phyloP scores from a whole-genome alignment of 345 rosid species.

The Brassica napus region Da-Ae NC_063434.1:19590501-19591000 shows the following conservation, averaged over 20 bases:
- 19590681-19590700: not conserved
- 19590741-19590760: not conserved
- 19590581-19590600: slow-evolving; percentile 29
- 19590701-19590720: not conserved
- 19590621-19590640: slow-evolving; percentile 29
- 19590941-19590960: not conserved
- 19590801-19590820: slow-evolving; percentile 9
- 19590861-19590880: not conserved
- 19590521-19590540: slow-evolving; percentile 11
- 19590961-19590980: not conserved
- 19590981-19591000: not conserved
- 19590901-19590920: not conserved
- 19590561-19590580: slow-evolving; percentile 21
- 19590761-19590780: not conserved
- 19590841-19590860: not conserved
- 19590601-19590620: slow-evolving; percentile 36
- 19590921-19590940: not conserved
- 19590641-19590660: slow-evolving; percentile 16
- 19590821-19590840: not conserved
- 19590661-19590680: slow-evolving; percentile 2
- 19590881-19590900: not conserved
- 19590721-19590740: not conserved
- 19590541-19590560: not conserved
- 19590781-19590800: not conserved
- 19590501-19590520: slow-evolving; percentile 20